Base-by-base conservation (phyloP, 2,329 filamentous ascomycete genomes). In the Phialophora expanda region DNA sequence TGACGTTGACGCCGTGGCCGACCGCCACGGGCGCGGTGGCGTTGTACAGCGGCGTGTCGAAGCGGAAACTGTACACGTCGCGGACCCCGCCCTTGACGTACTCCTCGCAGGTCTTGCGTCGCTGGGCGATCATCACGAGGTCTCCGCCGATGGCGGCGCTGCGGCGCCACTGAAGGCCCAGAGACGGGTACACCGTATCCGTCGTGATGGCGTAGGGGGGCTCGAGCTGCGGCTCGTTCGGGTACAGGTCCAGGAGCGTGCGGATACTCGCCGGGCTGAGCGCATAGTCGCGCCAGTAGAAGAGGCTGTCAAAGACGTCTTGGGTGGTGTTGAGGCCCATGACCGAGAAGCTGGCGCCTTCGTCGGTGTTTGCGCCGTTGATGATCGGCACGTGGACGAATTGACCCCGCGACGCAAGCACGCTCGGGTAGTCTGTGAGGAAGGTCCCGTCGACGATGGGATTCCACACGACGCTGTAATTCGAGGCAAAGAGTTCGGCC, bases 331-430 rank as follows among this genome's bases (percentile, higher is more conserved):
- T 48, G 44, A 48, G 5, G 17, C 44, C 44, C 44, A 2, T 48
- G 44, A 22, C 44, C 20, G 17, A n/a, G 9, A 48, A 48, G 17
- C 17, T 22, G 17, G 44, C 20, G 17, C 44, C 44, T 11, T 48
- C 44, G 44, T 48, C 44, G 44, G 20, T n/a, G 44, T 48, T 48
- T 48, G 44, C 44, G 17, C 44, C 44, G 3, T 48, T n/a, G 44
- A 48, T n/a, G 9, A 48, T 48, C 1, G 34, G 34, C 34, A 41
- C 34, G 14, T 41, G 34, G 34, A 41, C 34, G 34, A 41, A 41
- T 17, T 41, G 4, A 4, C 34, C 34, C 34, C 4, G 34, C 4
- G 34, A 17, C 12, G 34, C 34, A 41, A 41, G 34, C 34, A 41
- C 14, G 34, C 34, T 41, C 14, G 34, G 34, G 34, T 41, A 41